These are phyloP conservation scores for Salvia rosmarinus DNA, from an alignment of 257 asterid genomes.

Conservation along the genomic window DNA sequence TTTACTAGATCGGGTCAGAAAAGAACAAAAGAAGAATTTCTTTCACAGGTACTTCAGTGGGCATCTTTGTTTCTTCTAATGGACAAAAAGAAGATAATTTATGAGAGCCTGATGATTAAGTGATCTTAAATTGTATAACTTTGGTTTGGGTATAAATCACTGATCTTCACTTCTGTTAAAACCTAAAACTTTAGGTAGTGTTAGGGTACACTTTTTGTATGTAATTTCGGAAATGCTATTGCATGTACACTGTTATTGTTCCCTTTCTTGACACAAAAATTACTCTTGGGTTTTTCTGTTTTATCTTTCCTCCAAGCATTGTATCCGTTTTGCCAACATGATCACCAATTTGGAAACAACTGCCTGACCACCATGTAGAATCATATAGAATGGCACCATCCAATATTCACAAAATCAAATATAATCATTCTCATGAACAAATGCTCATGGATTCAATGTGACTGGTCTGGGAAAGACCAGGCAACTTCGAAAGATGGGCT, in stretches of 20 bases:
- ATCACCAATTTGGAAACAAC: background rate
- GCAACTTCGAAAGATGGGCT: background rate
- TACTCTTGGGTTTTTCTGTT: background rate
- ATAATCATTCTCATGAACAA: slow-evolving; percentile 3
- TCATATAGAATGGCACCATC: slow-evolving; percentile 1
- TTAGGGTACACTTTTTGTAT: background rate
- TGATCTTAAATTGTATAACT: slow-evolving; percentile 1
- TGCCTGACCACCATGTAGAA: slow-evolving; percentile 1
- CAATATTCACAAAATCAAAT: slow-evolving; percentile 12
- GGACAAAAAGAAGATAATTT: slow-evolving; percentile 23
- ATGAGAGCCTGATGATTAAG: slow-evolving; percentile 5
- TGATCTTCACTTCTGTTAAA: slow-evolving; percentile 22
- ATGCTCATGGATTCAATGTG: slow-evolving; percentile 5
- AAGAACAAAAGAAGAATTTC: slow-evolving; percentile 80
- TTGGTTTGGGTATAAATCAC: slow-evolving; percentile 25
- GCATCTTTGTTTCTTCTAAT: slow-evolving; percentile 17
- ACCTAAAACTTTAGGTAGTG: slow-evolving; percentile 13
- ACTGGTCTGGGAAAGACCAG: background rate
- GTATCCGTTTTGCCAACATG: slow-evolving; percentile 5
- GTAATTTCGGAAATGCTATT: background rate
- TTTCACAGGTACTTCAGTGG: slow-evolving; percentile 57
- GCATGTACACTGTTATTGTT: background rate
- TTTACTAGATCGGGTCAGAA: slow-evolving; percentile 87
- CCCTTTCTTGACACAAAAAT: background rate
- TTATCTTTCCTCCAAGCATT: background rate